Percentiles rank a stretch among this genome's conserved stretches.
Evolutionary conservation across 2,329 filamentous ascomycete species (phyloP).

Genomic region (Trichoderma oligosporum): DNA sequence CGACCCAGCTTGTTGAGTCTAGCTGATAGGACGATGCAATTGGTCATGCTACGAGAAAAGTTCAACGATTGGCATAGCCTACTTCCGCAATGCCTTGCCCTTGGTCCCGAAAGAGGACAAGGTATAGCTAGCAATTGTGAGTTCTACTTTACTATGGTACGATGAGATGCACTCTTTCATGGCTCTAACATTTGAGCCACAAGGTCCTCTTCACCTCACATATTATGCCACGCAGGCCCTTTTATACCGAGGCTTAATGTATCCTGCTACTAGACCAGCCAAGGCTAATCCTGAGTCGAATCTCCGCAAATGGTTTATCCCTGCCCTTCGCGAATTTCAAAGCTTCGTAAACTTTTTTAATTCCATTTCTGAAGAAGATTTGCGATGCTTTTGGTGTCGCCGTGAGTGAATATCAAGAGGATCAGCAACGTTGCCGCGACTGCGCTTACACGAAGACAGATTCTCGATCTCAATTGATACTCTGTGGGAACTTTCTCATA

Average conservation of each 20-base stretch:
- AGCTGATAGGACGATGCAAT: slow-evolving; percentile 21
- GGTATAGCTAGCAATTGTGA: slow-evolving; percentile 27
- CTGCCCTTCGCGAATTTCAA: slow-evolving; percentile 36
- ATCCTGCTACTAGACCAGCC: slow-evolving; percentile 41
- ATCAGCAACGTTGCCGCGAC: neutral
- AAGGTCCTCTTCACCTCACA: slow-evolving; percentile 40
- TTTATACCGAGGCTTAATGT: slow-evolving; percentile 43
- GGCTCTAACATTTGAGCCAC: neutral
- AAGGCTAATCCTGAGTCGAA: slow-evolving; percentile 37
- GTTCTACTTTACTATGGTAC: neutral
- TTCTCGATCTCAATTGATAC: slow-evolving; percentile 42
- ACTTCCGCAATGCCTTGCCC: slow-evolving; percentile 35
- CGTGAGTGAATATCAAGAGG: slow-evolving; percentile 39
- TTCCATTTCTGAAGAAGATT: slow-evolving; percentile 33
- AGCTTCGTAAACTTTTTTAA: slow-evolving; percentile 39
- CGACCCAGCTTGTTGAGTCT: slow-evolving; percentile 20
- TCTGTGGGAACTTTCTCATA: slow-evolving; percentile 47
- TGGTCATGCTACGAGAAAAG: slow-evolving; percentile 29
- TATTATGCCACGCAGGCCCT: slow-evolving; percentile 42
- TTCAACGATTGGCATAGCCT: slow-evolving; percentile 37
- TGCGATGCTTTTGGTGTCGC: slow-evolving; percentile 44
- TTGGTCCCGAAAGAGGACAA: slow-evolving; percentile 23
- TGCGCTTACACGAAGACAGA: slow-evolving; percentile 22
- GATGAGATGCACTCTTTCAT: neutral
- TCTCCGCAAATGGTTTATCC: slow-evolving; percentile 35